Conservation (phyloP, 805 yeast species). For the Saccharomycodes ludwigii region DNA sequence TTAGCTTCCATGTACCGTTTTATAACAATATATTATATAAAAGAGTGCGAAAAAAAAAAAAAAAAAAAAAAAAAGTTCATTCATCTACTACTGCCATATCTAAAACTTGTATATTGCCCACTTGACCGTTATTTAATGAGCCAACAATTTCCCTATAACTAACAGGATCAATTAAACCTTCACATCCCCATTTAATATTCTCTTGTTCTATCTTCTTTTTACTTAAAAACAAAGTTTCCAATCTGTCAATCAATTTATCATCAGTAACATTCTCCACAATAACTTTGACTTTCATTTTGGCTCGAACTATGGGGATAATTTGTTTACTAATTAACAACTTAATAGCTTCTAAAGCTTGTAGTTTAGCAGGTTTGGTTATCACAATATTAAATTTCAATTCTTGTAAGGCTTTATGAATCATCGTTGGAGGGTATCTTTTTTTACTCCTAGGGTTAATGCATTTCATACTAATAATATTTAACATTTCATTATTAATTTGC, state of each 20-base stretch:
- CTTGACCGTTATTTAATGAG: slow-evolving; percentile 36
- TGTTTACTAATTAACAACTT: slow-evolving; percentile 64
- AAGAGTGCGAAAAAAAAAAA: neutral
- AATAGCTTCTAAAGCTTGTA: slow-evolving; percentile 87
- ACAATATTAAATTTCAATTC: slow-evolving; percentile 71
- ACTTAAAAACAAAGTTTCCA: slow-evolving; percentile 31
- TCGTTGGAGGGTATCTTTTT: slow-evolving; percentile 87
- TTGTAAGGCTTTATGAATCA: slow-evolving; percentile 76
- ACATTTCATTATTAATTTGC: slow-evolving; percentile 69
- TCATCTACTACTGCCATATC: slow-evolving; percentile 82
- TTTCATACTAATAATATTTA: slow-evolving; percentile 74
- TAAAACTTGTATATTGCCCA: slow-evolving; percentile 66
- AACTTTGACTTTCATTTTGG: slow-evolving; percentile 81
- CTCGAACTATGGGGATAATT: slow-evolving; percentile 85
- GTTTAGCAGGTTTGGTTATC: slow-evolving; percentile 64
- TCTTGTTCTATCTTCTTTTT: slow-evolving; percentile 33
- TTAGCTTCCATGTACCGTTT: no score
- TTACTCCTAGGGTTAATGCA: slow-evolving; percentile 84
- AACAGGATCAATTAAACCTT: slow-evolving; percentile 77
- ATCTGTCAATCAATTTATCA: slow-evolving; percentile 26
- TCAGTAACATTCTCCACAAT: slow-evolving; percentile 38
- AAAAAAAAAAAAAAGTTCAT: slow-evolving; percentile 21
- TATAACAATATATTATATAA: slow-evolving; percentile 1
- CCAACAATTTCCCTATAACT: slow-evolving; percentile 61
- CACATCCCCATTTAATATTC: slow-evolving; percentile 38